Conservation (phyloP, 495 filamentous ascomycete genomes). For the Lasiosphaeris hirsuta region DNA sequence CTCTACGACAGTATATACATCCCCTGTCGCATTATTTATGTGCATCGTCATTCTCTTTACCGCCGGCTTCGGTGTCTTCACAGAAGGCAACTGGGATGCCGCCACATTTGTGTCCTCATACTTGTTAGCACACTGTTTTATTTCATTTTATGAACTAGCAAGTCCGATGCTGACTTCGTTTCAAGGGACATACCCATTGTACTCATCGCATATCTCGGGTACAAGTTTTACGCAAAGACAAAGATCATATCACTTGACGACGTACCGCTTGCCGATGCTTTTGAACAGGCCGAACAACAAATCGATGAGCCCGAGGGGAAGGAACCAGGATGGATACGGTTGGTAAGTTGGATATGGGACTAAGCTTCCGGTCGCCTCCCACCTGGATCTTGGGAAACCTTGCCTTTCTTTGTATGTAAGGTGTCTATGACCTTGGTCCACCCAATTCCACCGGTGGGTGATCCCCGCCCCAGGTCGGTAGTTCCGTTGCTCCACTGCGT, state of each 20-base stretch:
- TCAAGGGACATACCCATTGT: slow-evolving; percentile 55
- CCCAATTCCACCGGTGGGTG: not conserved
- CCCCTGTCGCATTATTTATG: slow-evolving; percentile 39
- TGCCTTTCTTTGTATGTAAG: too few relatives aligned
- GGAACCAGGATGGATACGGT: slow-evolving; percentile 24
- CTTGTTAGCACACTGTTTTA: slow-evolving; percentile 34
- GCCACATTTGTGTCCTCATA: slow-evolving; percentile 48
- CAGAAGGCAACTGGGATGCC: slow-evolving; percentile 45
- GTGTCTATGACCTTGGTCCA: not conserved
- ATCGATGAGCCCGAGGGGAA: slow-evolving; percentile 32
- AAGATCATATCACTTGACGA: slow-evolving; percentile 50
- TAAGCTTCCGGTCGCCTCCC: slow-evolving; percentile 5
- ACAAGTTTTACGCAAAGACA: slow-evolving; percentile 53
- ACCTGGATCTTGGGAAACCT: not conserved
- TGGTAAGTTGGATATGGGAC: slow-evolving; percentile 44
- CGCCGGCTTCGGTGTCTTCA: slow-evolving; percentile 47
- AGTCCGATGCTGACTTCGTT: not conserved
- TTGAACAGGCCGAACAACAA: slow-evolving; percentile 33
- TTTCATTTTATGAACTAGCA: not conserved
- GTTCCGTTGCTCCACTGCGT: too few relatives aligned
- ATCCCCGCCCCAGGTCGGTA: too few relatives aligned
- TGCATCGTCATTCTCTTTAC: slow-evolving; percentile 48
- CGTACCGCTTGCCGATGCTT: slow-evolving; percentile 45
- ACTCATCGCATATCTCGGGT: slow-evolving; percentile 47
- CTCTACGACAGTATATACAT: slow-evolving; percentile 26